Base-by-base conservation (phyloP, 2,329 filamentous ascomycete species). In the Ophiocordyceps sinensis region DNA sequence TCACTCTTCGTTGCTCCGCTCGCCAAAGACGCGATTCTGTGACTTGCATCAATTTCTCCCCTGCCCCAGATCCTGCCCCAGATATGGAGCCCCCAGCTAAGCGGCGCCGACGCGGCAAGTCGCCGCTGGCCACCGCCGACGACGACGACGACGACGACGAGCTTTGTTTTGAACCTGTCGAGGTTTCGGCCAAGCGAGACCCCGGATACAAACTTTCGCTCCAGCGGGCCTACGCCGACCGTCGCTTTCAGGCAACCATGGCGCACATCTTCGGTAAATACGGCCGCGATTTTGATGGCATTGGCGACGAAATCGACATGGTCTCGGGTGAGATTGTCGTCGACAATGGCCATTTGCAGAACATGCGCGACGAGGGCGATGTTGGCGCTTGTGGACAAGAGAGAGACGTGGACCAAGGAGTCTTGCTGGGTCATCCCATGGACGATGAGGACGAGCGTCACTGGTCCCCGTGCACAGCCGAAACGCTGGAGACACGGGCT, bases 181-280 rank as follows among this genome's bases (percentile, higher is more conserved):
- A 71, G 44, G 61, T 71, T 42, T 61, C 64, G 37, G 56, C 62
- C 21, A 60, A 62, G 36, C 66, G 69, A 28, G 68, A 78, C 44
- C 67, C 73, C 14, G 65, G 70, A 40, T 67, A 70, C 45, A 70
- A 77, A 42, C 63, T 86, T 14, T 67, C 77, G 37, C 65, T 73
- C 45, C 77, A 73, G 38, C 73, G 82, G 47, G 71, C 75, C 39
- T 70, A 71, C 41, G 83, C 86, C 43, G 79, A 85, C 46, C 65
- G 70, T 47, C 78, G 77, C 44, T 72, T 94, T 34, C 89, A 91
- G 57, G 79, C 77, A n/a, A 78, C 78, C 5, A 91, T 94, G 57
- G 87, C 94, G 55, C 68, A 75, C 42, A 94, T 96, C 42, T 94
- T 94, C 56, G 75, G 82, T 45, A 95, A 94, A 59, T 95, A 94